Conservation (phyloP, 305 asterid genomes). For the Rubia peregrina region DNA sequence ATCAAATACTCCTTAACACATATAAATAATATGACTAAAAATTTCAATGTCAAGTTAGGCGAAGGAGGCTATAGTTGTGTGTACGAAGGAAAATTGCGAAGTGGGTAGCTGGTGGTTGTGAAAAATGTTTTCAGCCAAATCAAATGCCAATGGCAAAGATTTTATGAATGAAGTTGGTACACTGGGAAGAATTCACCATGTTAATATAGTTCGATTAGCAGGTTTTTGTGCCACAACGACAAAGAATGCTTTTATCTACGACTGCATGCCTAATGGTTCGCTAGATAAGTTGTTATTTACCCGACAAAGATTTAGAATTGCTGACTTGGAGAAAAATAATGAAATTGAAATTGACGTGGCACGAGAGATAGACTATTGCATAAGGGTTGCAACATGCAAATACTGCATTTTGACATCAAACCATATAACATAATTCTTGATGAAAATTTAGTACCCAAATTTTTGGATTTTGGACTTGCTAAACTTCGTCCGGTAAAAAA, state of each 20-base stretch:
- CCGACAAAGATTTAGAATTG: background rate
- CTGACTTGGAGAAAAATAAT: background rate
- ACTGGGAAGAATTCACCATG: background rate
- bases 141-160: background rate
- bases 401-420: background rate
- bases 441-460: background rate
- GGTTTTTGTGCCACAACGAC: background rate
- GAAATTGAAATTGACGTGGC: background rate
- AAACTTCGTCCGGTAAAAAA: background rate
- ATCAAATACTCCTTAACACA: too few relatives aligned
- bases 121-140: conserved; percentile 1
- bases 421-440: background rate
- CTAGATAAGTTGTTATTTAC: background rate
- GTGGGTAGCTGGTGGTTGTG: too few relatives aligned
- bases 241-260: too few relatives aligned
- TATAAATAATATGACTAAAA: too few relatives aligned
- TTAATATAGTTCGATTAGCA: background rate
- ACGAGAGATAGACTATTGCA: background rate
- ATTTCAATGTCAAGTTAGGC: too few relatives aligned
- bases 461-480: conserved; percentile 1
- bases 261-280: background rate
- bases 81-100: too few relatives aligned
- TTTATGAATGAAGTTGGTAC: background rate
- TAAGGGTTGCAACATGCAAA: background rate
- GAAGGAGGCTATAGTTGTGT: too few relatives aligned